Conservation (phyloP, 2,329 filamentous ascomycete genomes). For the Sporothrix brunneoviolacea region DNA sequence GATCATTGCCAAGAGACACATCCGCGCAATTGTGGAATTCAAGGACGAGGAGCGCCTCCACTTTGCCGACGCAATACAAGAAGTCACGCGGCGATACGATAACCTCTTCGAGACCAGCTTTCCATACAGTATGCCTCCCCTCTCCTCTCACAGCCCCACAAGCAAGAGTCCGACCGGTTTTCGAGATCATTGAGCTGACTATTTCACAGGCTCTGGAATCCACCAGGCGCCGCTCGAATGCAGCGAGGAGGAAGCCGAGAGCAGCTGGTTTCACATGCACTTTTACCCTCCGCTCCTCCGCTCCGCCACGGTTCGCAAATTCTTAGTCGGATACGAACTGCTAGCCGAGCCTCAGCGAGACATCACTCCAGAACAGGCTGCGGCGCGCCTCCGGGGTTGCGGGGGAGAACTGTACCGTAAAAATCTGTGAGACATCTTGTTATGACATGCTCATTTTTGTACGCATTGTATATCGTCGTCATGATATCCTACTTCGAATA, state of each 20-base stretch:
- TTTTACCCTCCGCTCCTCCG: conserved; percentile 93
- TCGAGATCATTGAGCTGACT: too few relatives aligned
- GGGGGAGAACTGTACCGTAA: conserved; percentile 81
- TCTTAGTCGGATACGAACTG: conserved; percentile 92
- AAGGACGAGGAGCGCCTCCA: conserved; percentile 60
- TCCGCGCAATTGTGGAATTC: conserved; percentile 78
- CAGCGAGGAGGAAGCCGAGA: conserved; percentile 73
- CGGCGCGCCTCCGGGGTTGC: conserved; percentile 66
- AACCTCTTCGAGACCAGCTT: conserved; percentile 97
- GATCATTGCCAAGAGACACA: conserved; percentile 76
- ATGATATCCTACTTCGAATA: too few relatives aligned
- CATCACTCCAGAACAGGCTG: conserved; percentile 94
- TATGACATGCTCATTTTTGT: too few relatives aligned
- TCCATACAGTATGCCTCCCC: conserved; percentile 94
- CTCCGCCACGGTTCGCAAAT: conserved; percentile 91
- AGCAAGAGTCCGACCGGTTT: not conserved
- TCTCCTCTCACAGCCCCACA: conserved; percentile 29
- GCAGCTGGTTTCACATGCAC: conserved; percentile 90
- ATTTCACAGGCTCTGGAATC: conserved; percentile 88
- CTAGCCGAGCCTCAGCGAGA: conserved; percentile 97
- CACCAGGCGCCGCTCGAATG: conserved; percentile 90
- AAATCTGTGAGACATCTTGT: conserved; percentile 37
- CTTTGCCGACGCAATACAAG: conserved; percentile 77
- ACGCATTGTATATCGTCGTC: too few relatives aligned
- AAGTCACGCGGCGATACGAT: conserved; percentile 87